phyloP scores from a whole-genome alignment of 352 stramenopile species.

The Bremia lactucae region DNA sequence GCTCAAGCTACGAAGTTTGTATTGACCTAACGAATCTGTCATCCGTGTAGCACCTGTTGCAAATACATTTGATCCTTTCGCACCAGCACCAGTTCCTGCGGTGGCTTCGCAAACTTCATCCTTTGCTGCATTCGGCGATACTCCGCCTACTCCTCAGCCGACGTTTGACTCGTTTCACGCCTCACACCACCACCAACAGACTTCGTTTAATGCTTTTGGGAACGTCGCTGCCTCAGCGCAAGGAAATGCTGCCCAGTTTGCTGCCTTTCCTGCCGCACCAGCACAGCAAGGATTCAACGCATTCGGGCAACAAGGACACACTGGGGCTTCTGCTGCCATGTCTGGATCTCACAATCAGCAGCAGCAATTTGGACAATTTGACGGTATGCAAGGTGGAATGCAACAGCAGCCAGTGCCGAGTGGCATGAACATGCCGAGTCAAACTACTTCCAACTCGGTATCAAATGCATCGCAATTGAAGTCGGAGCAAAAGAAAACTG shows the following conservation, averaged over 20 bases:
- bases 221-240: constrained; percentile 16
- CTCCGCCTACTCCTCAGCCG: constrained; percentile 26
- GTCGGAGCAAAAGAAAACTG: constrained; percentile 43
- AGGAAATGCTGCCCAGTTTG: constrained; percentile 29
- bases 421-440: constrained; percentile 25
- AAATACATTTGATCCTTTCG: constrained; percentile 66
- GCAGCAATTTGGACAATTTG: constrained; percentile 35
- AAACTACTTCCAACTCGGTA: constrained; percentile 36
- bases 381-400: constrained; percentile 35
- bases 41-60: constrained; percentile 15
- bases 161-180: constrained; percentile 48
- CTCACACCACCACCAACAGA: constrained; percentile 29
- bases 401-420: constrained; percentile 29
- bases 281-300: constrained; percentile 37
- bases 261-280: constrained; percentile 25
- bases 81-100: constrained; percentile 17
- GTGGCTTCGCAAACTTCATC: constrained; percentile 15
- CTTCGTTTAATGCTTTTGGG: constrained; percentile 56
- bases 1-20: neutral
- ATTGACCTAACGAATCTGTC: constrained; percentile 1
- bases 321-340: constrained; percentile 18
- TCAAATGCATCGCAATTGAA: constrained; percentile 19
- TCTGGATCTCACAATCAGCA: constrained; percentile 45
- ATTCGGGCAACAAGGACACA: constrained; percentile 33
- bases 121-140: constrained; percentile 32